phyloP scores from a whole-genome alignment of 2,329 filamentous ascomycete species.

The Colletotrichum godetiae region DNA sequence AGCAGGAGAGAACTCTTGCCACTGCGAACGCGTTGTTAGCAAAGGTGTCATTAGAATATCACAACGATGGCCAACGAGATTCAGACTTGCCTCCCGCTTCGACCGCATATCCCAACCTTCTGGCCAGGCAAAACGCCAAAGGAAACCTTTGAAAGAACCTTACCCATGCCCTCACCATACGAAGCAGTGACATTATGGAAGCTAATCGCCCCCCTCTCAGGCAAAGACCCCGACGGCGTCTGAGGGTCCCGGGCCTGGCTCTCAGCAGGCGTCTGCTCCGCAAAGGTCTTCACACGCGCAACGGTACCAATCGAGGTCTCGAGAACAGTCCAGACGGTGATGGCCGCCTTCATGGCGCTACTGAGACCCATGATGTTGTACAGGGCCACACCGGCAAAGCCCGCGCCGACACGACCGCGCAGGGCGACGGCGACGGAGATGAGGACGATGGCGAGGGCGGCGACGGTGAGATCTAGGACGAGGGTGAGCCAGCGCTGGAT shows the following conservation, averaged over 20 bases:
- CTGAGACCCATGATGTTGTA: constrained; percentile 47
- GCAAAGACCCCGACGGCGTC: constrained; percentile 44
- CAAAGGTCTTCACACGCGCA: constrained; percentile 43
- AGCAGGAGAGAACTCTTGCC: constrained; percentile 39
- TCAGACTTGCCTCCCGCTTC: constrained; percentile 44
- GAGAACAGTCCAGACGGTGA: constrained; percentile 46
- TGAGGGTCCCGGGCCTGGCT: constrained; percentile 35
- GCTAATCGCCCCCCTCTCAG: constrained; percentile 42
- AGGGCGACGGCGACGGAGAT: constrained; percentile 51
- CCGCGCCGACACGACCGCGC: neutral
- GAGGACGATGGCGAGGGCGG: constrained; percentile 57
- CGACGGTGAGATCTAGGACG: constrained; percentile 60
- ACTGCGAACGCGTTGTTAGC: constrained; percentile 5
- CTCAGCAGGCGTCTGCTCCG: constrained; percentile 39
- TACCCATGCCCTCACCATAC: constrained; percentile 40
- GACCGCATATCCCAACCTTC: constrained; percentile 49
- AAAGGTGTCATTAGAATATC: neutral
- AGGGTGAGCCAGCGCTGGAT: constrained; percentile 68
- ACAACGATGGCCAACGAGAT: neutral
- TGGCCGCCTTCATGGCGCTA: constrained; percentile 43
- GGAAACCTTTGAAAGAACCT: constrained; percentile 39
- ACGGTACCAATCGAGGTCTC: constrained; percentile 44
- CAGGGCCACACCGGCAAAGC: constrained; percentile 40
- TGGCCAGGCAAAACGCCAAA: constrained; percentile 43
- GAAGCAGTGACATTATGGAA: constrained; percentile 45